Evolutionary conservation across 1,284 basidiomycete genomes (phyloP).

Genomic region (Ustilago lituana): DNA sequence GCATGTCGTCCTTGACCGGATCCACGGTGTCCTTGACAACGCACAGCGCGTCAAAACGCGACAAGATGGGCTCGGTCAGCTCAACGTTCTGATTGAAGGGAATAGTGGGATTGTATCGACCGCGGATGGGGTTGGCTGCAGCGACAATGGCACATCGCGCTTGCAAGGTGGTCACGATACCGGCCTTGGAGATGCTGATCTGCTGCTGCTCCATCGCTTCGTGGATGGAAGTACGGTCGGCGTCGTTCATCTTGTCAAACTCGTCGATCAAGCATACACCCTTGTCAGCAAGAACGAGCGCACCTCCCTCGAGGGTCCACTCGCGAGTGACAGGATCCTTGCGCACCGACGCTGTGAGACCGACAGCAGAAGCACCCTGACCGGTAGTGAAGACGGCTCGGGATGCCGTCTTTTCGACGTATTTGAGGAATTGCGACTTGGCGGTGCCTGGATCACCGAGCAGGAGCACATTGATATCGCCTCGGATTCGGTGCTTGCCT

Average conservation of each 20-base stretch:
- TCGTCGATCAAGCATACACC: constrained; percentile 99
- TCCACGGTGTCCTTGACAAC: constrained; percentile 98
- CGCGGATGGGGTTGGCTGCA: constrained; percentile 95
- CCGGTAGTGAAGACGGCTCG: constrained; percentile 98
- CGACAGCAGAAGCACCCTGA: constrained; percentile 96
- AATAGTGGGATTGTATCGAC: constrained; percentile 65
- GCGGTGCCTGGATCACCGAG: constrained; percentile 98
- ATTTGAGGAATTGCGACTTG: constrained; percentile 99
- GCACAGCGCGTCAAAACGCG: constrained; percentile 97
- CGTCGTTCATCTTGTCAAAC: constrained; percentile 99
- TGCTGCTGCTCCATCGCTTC: constrained; percentile 99
- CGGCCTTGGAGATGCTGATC: constrained; percentile 99
- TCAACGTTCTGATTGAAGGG: constrained; percentile 98
- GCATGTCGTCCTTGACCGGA: constrained; percentile 93
- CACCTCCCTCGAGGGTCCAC: constrained; percentile 98
- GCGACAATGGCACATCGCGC: constrained; percentile 97
- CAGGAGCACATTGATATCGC: constrained; percentile 95
- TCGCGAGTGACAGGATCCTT: constrained; percentile 97
- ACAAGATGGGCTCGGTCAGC: constrained; percentile 96
- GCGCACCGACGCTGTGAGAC: constrained; percentile 96
- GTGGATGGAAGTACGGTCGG: constrained; percentile 87
- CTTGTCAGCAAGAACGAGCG: constrained; percentile 95
- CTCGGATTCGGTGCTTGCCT: constrained; percentile 93
- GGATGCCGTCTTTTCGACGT: constrained; percentile 97
- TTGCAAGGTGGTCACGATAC: constrained; percentile 95